Evolutionary conservation across 345 rosid genomes (phyloP).

Genomic region (Populus ilicifolia): DNA sequence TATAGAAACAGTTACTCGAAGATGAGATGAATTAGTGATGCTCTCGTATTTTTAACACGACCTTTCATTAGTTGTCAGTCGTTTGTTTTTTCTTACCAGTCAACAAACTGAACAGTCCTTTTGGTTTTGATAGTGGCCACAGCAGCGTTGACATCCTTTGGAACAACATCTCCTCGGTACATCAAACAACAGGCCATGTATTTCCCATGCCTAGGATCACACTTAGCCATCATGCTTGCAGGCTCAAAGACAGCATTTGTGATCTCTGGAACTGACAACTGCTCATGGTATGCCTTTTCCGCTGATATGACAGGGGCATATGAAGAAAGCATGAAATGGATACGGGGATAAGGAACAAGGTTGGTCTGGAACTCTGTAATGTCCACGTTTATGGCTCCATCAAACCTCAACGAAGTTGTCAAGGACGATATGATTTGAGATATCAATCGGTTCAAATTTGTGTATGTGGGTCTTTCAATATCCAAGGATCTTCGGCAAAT

Average conservation of each 20-base stretch:
- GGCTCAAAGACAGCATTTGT: conserved; percentile 42
- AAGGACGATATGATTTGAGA: conserved; percentile 36
- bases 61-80: neutral
- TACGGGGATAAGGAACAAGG: conserved; percentile 39
- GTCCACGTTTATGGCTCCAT: conserved; percentile 38
- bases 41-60: neutral
- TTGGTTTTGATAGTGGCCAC: conserved; percentile 33
- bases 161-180: conserved; percentile 43
- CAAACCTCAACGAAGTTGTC: conserved; percentile 35
- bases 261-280: conserved; percentile 34
- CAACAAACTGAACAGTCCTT: conserved; percentile 35
- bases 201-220: conserved; percentile 38
- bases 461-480: conserved; percentile 36
- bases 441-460: conserved; percentile 35
- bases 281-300: conserved; percentile 35
- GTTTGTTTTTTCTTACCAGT: conserved; percentile 25
- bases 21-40: neutral
- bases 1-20: neutral
- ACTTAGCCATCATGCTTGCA: conserved; percentile 38
- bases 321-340: conserved; percentile 40
- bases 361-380: conserved; percentile 38
- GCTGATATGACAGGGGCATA: conserved; percentile 41
- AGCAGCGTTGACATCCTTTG: conserved; percentile 40
- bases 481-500: conserved; percentile 34
- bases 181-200: conserved; percentile 40